A percentile compares a stretch with the other conserved stretches of the same genome.
phyloP scores from a whole-genome alignment of 1,139 yeast genomes.

The Williopsis jadinii region DNA sequence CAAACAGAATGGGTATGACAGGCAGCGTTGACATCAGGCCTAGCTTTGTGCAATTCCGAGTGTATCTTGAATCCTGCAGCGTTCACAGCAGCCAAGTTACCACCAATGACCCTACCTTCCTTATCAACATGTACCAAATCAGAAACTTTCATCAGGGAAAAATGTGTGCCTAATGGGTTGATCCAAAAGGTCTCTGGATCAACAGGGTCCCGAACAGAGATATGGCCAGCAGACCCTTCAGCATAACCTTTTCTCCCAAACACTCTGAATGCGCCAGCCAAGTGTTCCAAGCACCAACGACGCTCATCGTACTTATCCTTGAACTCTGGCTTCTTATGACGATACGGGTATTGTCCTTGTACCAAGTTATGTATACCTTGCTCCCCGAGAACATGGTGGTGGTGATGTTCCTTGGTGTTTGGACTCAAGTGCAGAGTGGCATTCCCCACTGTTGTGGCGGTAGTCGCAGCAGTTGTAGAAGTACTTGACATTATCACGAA shows the following conservation, averaged over 20 bases:
- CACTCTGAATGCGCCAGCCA: slow-evolving; percentile 78
- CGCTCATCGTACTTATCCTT: slow-evolving; percentile 45
- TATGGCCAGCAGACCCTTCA: slow-evolving; percentile 82
- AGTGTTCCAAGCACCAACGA: slow-evolving; percentile 60
- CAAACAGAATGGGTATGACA: slow-evolving; percentile 72
- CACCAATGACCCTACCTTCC: slow-evolving; percentile 63
- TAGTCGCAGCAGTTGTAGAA: slow-evolving; percentile 2
- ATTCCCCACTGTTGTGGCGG: slow-evolving; percentile 1
- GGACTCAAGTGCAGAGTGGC: slow-evolving; percentile 9
- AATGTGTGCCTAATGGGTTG: slow-evolving; percentile 70
- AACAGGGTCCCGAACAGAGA: slow-evolving; percentile 72
- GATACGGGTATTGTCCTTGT: slow-evolving; percentile 14
- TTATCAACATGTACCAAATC: slow-evolving; percentile 77
- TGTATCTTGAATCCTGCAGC: slow-evolving; percentile 82
- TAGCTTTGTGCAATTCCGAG: slow-evolving; percentile 65
- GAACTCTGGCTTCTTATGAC: slow-evolving; percentile 43
- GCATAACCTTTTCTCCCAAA: slow-evolving; percentile 67
- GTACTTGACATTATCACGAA: too few species aligned
- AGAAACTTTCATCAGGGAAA: slow-evolving; percentile 57
- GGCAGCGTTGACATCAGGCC: slow-evolving; percentile 78
- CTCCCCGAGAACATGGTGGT: slow-evolving; percentile 3
- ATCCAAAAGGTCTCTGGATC: slow-evolving; percentile 71
- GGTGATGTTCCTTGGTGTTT: neutral
- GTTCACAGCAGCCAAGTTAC: slow-evolving; percentile 58
- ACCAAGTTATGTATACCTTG: slow-evolving; percentile 21